phyloP scores from a whole-genome alignment of 2,329 filamentous ascomycete genomes.

The Piedraia hortae region DNA sequence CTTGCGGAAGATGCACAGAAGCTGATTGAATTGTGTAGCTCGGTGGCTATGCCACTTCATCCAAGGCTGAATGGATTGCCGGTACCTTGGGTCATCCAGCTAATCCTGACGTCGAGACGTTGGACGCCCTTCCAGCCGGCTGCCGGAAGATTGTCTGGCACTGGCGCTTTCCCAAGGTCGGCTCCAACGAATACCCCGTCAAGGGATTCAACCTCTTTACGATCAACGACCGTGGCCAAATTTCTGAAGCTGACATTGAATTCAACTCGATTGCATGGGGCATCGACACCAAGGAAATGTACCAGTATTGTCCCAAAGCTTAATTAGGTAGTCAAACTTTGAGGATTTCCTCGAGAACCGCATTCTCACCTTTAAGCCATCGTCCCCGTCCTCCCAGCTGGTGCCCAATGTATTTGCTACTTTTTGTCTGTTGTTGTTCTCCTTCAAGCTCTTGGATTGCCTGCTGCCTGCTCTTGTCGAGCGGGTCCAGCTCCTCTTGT shows the following conservation, averaged over 20 bases:
- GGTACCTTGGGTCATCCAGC: constrained; percentile 1
- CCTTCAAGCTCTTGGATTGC: constrained; percentile 42
- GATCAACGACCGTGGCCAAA: constrained; percentile 2
- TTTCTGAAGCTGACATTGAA: constrained; percentile 2
- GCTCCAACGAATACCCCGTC: constrained; percentile 1
- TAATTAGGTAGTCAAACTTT: constrained; percentile 26
- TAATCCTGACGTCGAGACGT: constrained; percentile 1
- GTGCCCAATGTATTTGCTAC: constrained; percentile 36
- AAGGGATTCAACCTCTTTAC: constrained; percentile 2
- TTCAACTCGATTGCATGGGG: constrained; percentile 4
- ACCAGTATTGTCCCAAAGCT: background rate
- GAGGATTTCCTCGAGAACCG: constrained; percentile 32
- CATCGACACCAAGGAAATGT: constrained; percentile 1
- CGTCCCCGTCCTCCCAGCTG: constrained; percentile 49
- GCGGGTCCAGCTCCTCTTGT: constrained; percentile 35
- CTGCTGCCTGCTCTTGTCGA: constrained; percentile 39
- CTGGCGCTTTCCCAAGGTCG: constrained; percentile 2
- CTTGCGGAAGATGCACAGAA: background rate
- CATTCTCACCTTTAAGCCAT: constrained; percentile 47
- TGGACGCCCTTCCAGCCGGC: constrained; percentile 2
- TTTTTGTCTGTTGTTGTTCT: constrained; percentile 38
- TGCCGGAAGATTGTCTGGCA: constrained; percentile 3
- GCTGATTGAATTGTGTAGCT: constrained; percentile 1
- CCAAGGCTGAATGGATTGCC: constrained; percentile 2
- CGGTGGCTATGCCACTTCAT: constrained; percentile 1